phyloP scores from a whole-genome alignment of 202 grass and related monocot species.

The Alloteropsis angusta region DNA sequence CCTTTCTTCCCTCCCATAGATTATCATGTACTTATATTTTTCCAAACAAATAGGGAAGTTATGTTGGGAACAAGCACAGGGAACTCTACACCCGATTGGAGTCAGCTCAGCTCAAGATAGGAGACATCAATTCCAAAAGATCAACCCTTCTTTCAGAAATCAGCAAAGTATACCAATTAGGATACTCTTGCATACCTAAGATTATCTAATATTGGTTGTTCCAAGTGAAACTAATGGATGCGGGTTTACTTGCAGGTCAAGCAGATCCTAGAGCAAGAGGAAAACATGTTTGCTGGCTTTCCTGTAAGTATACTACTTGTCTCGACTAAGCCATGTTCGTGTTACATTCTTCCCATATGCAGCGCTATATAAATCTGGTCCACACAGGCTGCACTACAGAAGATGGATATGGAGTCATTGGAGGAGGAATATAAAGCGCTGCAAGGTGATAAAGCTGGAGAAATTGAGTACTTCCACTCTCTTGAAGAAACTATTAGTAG shows the following conservation, averaged over 20 bases:
- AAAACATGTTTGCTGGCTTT: conserved; percentile 29
- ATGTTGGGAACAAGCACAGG: conserved; percentile 26
- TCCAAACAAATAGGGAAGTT: conserved; percentile 33
- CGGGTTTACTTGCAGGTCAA: conserved; percentile 41
- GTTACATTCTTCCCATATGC: neutral
- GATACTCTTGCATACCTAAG: neutral
- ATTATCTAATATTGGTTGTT: neutral
- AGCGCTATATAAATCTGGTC: conserved; percentile 5
- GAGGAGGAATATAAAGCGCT: conserved; percentile 55
- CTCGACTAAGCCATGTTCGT: neutral
- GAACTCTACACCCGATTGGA: conserved; percentile 28
- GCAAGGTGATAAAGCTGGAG: conserved; percentile 56
- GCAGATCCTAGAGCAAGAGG: conserved; percentile 51
- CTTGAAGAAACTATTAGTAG: conserved; percentile 46
- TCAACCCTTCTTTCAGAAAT: conserved; percentile 36
- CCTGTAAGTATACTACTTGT: conserved; percentile 43
- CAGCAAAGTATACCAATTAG: conserved; percentile 40
- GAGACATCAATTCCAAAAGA: conserved; percentile 56
- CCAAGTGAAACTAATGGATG: conserved; percentile 8
- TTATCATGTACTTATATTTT: neutral
- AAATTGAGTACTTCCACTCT: conserved; percentile 60
- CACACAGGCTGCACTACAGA: conserved; percentile 43
- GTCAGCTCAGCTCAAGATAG: conserved; percentile 34
- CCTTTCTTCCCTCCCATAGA: neutral
- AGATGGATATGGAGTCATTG: conserved; percentile 58